Evolutionary conservation across 495 filamentous ascomycete genomes (phyloP).

Genomic region (Cetradonia linearis): DNA sequence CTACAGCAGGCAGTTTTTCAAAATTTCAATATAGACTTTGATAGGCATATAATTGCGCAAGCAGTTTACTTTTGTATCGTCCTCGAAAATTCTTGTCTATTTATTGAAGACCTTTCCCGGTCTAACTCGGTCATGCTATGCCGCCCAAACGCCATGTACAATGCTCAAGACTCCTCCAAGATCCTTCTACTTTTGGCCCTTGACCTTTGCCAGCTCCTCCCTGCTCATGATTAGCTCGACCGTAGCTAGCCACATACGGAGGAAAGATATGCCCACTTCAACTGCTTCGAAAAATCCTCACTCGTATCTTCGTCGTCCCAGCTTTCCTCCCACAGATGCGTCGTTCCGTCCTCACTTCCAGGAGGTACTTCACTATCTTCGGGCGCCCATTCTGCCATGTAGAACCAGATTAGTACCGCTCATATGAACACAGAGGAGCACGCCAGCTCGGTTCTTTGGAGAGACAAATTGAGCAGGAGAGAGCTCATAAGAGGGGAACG

Average conservation of each 20-base stretch:
- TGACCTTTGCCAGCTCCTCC: conserved; percentile 94
- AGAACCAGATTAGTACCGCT: background rate
- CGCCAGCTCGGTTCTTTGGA: background rate
- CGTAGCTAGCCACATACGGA: background rate
- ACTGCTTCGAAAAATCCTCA: conserved; percentile 91
- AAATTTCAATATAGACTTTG: background rate
- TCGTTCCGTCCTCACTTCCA: conserved; percentile 44
- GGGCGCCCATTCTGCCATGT: conserved; percentile 66
- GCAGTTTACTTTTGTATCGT: background rate
- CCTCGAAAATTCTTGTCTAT: background rate
- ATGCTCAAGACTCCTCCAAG: background rate
- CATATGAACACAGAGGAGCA: background rate
- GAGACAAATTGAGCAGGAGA: conserved; percentile 2
- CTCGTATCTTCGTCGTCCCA: conserved; percentile 98
- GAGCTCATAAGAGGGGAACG: conserved; percentile 9
- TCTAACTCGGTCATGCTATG: conserved; percentile 1
- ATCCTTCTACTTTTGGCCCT: conserved; percentile 47
- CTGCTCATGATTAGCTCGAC: conserved; percentile 35
- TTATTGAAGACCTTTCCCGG: background rate
- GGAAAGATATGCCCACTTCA: conserved; percentile 59
- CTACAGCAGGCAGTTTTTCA: conserved; percentile 17
- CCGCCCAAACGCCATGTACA: conserved; percentile 11
- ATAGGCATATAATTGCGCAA: background rate
- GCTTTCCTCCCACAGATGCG: conserved; percentile 97
- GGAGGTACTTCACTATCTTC: conserved; percentile 74